Evolutionary conservation across 176 grass and related monocot species (phyloP), one percentile per base, ranked within the genome.

Genomic region (Ampelocalamus luodianensis): DNA sequence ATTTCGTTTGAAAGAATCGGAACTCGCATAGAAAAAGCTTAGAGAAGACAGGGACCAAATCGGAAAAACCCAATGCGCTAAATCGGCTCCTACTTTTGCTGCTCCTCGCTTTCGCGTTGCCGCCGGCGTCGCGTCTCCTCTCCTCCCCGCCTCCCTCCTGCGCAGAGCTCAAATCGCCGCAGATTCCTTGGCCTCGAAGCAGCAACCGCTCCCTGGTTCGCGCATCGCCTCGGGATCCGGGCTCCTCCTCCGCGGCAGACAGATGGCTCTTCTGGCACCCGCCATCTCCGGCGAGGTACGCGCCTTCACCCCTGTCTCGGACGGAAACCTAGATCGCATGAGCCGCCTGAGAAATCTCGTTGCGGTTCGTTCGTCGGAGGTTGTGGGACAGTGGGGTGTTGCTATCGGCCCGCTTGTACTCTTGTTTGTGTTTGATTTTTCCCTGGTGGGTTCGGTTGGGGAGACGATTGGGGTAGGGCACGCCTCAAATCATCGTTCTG

Each of bases 281-380:
- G 84, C 88, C 66, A 86, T 87, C 79, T 73, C 88, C 79, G 84
- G 88, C 79, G 88, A 90, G 88, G 88, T 90, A 90, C 67, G 72
- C 74, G 38, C 24, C 65, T 22, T 55, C 12, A 6, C 1, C 22
- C 29, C 20, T 13, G 15, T 10, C 60, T 86, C 65, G 23, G 51
- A 72, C 36, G 65, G 45, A 66, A 72, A 49, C 22, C 88, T 83
- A 70, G 67, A 74, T 74, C 67, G n/a, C 29, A n/a, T 15, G 20
- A 54, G 46, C 44, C 43, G 29, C 51, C 32, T 22, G 23, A 38
- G 61, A 53, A 72, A 82, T 68, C 20, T 59, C 49, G 36, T 60
- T 14, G 26, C 49, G 18, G 14, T 10, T 44, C 6, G 38, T 74
- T 46, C 9, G 20, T 62, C 8, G 15, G 61, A 54, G 11, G 20